These are phyloP conservation scores for Phytopythium aichiense DNA, from an alignment of 352 stramenopile genomes.

Conservation along the genomic window DNA sequence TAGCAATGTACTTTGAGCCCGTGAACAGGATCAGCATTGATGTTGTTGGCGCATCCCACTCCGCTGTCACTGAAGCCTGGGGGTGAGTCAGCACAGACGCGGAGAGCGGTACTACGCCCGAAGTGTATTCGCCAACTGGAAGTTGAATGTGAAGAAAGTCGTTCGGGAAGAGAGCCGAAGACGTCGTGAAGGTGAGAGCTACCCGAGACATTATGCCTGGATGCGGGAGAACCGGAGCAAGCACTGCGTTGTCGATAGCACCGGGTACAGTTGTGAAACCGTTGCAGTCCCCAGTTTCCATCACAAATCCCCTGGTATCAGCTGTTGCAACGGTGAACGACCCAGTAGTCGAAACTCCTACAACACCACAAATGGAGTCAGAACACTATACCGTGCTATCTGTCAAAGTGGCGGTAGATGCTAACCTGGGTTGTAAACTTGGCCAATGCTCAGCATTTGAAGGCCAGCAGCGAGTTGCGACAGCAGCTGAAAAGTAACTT, in stretches of 20 bases:
- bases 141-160: constrained; percentile 38
- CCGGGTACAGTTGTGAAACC: constrained; percentile 33
- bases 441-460: constrained; percentile 18
- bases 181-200: constrained; percentile 44
- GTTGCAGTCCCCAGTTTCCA: constrained; percentile 23
- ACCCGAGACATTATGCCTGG: constrained; percentile 41
- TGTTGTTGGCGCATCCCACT: constrained; percentile 28
- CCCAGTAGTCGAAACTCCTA: constrained; percentile 29
- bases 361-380: not conserved
- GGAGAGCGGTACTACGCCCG: constrained; percentile 16
- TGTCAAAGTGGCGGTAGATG: not conserved
- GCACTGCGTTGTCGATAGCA: constrained; percentile 22
- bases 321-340: constrained; percentile 31
- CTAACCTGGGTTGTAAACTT: constrained; percentile 36
- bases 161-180: constrained; percentile 31
- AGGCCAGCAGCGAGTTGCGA: constrained; percentile 9
- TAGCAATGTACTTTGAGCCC: constrained; percentile 20
- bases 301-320: constrained; percentile 26
- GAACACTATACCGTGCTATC: not conserved
- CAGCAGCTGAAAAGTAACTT: constrained; percentile 10
- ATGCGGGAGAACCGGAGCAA: constrained; percentile 30
- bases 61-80: constrained; percentile 24
- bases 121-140: constrained; percentile 33
- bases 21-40: constrained; percentile 37
- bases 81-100: constrained; percentile 18